Evolutionary conservation across 441 rosid genomes (phyloP).

Genomic region (Macaranga tanarius): DNA sequence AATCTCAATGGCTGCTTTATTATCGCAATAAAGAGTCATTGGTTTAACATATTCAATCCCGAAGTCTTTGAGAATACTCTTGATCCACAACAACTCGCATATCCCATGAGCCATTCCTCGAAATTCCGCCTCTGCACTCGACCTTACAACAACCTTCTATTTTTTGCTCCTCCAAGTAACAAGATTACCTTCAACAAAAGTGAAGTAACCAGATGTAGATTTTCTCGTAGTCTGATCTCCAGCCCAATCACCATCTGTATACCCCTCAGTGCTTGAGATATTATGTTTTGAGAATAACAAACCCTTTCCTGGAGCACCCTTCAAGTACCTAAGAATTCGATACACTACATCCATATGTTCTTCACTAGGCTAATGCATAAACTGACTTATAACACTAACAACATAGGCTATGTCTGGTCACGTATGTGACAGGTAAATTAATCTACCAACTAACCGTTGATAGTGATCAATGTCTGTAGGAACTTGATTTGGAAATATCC

Average conservation of each 20-base stretch:
- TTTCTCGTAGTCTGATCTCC: background rate
- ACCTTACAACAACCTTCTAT: background rate
- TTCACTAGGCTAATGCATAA: conserved; percentile 1
- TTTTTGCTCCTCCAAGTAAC: too few species aligned
- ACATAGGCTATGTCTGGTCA: too few species aligned
- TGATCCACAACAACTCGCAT: background rate
- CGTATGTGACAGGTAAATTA: background rate
- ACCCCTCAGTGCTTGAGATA: background rate
- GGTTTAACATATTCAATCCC: background rate
- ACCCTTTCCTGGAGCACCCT: conserved; percentile 2
- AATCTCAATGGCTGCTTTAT: background rate
- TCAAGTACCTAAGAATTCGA: conserved; percentile 6
- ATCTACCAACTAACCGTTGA: conserved; percentile 1
- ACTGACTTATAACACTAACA: conserved; percentile 1
- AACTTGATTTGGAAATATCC: background rate
- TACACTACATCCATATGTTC: background rate
- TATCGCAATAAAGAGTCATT: background rate
- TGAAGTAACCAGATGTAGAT: background rate
- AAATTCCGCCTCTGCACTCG: background rate
- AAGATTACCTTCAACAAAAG: too few species aligned
- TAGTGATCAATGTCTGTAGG: background rate
- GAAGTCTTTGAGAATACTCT: background rate
- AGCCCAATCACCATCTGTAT: background rate
- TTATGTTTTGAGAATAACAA: background rate
- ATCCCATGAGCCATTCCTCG: background rate